A percentile compares a stretch with the other conserved stretches of the same genome.
These are phyloP conservation scores for Papiliotrema laurentii DNA, from an alignment of 1,284 basidiomycete species.

Conservation along the genomic window DNA sequence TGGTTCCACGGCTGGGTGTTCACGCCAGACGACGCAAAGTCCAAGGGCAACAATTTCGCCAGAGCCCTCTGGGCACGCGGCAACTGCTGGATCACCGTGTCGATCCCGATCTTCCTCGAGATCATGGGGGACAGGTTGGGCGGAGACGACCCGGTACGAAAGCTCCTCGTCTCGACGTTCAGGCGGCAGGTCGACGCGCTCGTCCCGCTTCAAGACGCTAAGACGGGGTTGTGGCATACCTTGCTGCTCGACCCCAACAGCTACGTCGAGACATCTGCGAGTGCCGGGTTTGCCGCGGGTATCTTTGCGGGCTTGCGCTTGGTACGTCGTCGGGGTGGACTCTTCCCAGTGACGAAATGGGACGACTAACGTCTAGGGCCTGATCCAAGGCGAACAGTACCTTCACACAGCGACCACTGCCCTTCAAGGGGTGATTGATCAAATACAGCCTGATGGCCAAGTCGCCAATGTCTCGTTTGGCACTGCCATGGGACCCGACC, in stretches of 20 bases:
- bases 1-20: slow-evolving; percentile 50
- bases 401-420: slow-evolving; percentile 52
- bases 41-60: slow-evolving; percentile 50
- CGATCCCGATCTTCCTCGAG: slow-evolving; percentile 62
- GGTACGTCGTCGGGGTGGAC: slow-evolving; percentile 13
- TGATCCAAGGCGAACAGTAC: slow-evolving; percentile 51
- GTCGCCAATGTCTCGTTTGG: slow-evolving; percentile 58
- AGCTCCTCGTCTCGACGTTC: slow-evolving; percentile 54
- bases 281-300: slow-evolving; percentile 61
- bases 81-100: slow-evolving; percentile 62
- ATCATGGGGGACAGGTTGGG: slow-evolving; percentile 47
- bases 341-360: not conserved
- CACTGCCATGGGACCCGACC: slow-evolving; percentile 57
- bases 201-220: slow-evolving; percentile 53
- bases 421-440: slow-evolving; percentile 55
- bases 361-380: slow-evolving; percentile 7
- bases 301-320: slow-evolving; percentile 57
- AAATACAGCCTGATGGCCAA: slow-evolving; percentile 57
- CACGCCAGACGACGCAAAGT: slow-evolving; percentile 11
- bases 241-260: slow-evolving; percentile 57
- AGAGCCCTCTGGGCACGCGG: slow-evolving; percentile 60
- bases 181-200: slow-evolving; percentile 57
- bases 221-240: slow-evolving; percentile 61
- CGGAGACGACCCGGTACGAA: slow-evolving; percentile 52
- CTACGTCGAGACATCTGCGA: slow-evolving; percentile 59